Evolutionary conservation across 2,329 filamentous ascomycete genomes (phyloP).

Genomic region (Fusarium concolor): DNA sequence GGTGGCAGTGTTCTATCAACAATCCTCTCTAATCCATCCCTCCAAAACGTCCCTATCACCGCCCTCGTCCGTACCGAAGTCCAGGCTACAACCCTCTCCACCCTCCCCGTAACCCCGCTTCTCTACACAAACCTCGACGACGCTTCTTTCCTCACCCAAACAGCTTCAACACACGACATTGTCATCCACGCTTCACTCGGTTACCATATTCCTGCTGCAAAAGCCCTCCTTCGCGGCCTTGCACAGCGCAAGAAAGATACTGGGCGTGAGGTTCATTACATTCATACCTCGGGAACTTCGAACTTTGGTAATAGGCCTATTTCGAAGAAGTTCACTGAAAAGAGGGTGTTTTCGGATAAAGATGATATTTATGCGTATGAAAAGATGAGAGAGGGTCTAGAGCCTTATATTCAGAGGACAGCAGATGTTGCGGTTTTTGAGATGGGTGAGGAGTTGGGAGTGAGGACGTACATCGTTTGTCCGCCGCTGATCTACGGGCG

Average conservation of each 20-base stretch:
- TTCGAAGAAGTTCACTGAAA: background rate
- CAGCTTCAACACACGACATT: background rate
- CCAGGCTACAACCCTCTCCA: background rate
- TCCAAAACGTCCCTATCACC: background rate
- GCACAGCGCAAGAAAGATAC: background rate
- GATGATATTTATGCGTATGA: conserved; percentile 15
- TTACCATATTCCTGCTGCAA: background rate
- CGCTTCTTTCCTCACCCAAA: background rate
- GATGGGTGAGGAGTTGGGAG: background rate
- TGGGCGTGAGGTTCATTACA: background rate
- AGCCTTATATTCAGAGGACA: conserved; percentile 9
- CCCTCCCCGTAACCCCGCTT: background rate
- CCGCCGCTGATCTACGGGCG: conserved; percentile 12
- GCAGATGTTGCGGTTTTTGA: conserved; percentile 8
- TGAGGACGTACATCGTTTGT: conserved; percentile 12
- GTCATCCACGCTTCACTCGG: conserved; percentile 15
- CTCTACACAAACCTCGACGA: conserved; percentile 3
- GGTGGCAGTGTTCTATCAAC: conserved; percentile 6
- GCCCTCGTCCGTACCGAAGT: background rate
- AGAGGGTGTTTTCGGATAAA: background rate
- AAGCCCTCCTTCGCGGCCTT: background rate
- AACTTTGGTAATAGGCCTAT: conserved; percentile 8
- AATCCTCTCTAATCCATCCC: background rate
- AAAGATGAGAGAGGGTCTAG: background rate
- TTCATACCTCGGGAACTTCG: conserved; percentile 18